These are phyloP conservation scores for Avena atlantica DNA, from an alignment of 176 grass and related monocot genomes.

Conservation along the genomic window DNA sequence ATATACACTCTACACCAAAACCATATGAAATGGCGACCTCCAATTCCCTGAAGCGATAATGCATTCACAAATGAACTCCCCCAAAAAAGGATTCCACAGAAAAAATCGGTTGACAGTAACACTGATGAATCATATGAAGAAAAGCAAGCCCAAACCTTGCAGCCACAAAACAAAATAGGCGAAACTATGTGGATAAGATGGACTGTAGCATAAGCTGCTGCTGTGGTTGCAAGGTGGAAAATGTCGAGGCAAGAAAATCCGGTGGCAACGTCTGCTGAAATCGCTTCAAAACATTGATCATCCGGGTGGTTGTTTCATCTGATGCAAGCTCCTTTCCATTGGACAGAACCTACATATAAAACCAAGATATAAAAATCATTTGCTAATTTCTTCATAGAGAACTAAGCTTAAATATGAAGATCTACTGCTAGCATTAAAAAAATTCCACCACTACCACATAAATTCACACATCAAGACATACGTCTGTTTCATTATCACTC, in stretches of 20 bases:
- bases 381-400: not conserved
- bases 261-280: conserved; percentile 91
- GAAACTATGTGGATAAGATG: conserved; percentile 66
- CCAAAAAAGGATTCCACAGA: conserved; percentile 54
- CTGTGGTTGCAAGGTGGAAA: conserved; percentile 88
- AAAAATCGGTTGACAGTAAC: conserved; percentile 61
- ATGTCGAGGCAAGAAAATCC: conserved; percentile 71
- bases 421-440: not conserved
- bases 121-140: conserved; percentile 52
- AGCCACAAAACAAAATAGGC: not conserved
- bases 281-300: conserved; percentile 73
- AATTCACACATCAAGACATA: conserved; percentile 9
- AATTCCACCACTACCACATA: not conserved
- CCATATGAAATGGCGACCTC: conserved; percentile 36
- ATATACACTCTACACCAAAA: conserved; percentile 78
- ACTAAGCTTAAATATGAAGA: not conserved
- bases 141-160: conserved; percentile 38
- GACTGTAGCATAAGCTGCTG: conserved; percentile 86
- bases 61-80: conserved; percentile 63
- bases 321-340: conserved; percentile 76
- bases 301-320: conserved; percentile 69
- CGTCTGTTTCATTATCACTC: not conserved
- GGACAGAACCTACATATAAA: conserved; percentile 65
- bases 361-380: not conserved
- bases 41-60: conserved; percentile 46